Base-by-base conservation (phyloP, 1,139 yeast genomes). In the Yamadazyma sp. region DNA sequence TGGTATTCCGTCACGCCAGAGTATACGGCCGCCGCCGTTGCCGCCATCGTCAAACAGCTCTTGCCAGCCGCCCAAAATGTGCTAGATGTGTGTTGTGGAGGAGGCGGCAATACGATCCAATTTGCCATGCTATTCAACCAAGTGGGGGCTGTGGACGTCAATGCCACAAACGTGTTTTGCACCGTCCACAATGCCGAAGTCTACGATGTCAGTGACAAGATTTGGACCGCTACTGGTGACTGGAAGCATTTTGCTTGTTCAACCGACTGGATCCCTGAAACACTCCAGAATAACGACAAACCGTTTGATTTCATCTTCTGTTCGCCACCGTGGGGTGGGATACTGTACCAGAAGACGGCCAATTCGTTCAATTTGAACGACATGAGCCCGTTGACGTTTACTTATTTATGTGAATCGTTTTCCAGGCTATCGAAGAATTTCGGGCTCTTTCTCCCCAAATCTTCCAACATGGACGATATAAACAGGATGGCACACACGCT, bases 261-360 rank as follows among this genome's bases (percentile, higher is more conserved):
- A 16, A 49, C 48, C 6, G 52, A 50, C 29, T 67, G 73, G 73
- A 53, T 61, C 5, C 68, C 70, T 1, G 43, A 50, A 26, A 43
- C 43, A 8, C 35, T 57, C 32, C 50, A 46, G 29, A 31, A 40
- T 39, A 27, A 33, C 37, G 10, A 45, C 41, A 49, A n/a, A 16
- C 59, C 64, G 3, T 70, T 82, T 30, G 94, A 86, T 51, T 73
- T 86, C 32, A 70, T 85, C 6, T 90, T 88, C 61, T 75, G 82
- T 17, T 87, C 96, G 5, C 97, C 97, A 0, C 97, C 97, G 0
- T 92, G 98, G 98, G 97, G 97, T 12, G 98, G 98, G 0, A 88
- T 94, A 0, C 57, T 64, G 4, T 92, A 90, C 60, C 61, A 65
- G 25, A 52, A 63, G 9, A 48, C 56, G 1, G 48, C 54, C 3